Percentiles rank a stretch among this genome's conserved stretches.
These are phyloP conservation scores for Hypsizygus ulmarius DNA, from an alignment of 1,284 basidiomycete species.

Conservation along the genomic window DNA sequence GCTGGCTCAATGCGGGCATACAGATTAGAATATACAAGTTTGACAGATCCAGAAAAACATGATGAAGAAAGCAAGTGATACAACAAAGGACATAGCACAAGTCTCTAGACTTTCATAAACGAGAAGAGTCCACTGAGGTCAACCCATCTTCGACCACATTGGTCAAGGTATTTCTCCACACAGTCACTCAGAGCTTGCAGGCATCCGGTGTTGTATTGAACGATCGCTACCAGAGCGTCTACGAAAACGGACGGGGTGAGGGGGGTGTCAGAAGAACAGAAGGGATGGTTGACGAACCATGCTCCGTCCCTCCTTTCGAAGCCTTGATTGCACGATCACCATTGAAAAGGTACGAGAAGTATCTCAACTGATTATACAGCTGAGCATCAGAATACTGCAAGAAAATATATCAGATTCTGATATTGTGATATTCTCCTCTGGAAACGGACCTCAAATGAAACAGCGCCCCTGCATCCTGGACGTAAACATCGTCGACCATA, in stretches of 20 bases:
- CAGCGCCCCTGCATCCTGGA: slow-evolving; percentile 64
- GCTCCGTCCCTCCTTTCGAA: slow-evolving; percentile 43
- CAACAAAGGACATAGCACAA: no score
- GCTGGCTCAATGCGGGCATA: no score
- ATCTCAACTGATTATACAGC: slow-evolving; percentile 87
- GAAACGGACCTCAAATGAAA: slow-evolving; percentile 69
- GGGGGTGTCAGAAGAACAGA: background rate
- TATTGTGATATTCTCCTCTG: background rate
- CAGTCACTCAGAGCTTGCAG: slow-evolving; percentile 53
- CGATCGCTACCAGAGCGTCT: slow-evolving; percentile 60
- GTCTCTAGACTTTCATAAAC: slow-evolving; percentile 57
- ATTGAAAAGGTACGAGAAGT: slow-evolving; percentile 79
- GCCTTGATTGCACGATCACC: slow-evolving; percentile 59
- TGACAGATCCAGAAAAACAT: slow-evolving; percentile 3
- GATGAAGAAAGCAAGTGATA: slow-evolving; percentile 1
- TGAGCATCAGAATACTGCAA: slow-evolving; percentile 77
- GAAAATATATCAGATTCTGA: background rate
- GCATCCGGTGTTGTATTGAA: slow-evolving; percentile 46
- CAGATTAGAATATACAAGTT: background rate
- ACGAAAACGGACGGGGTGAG: background rate
- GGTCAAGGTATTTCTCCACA: slow-evolving; percentile 76
- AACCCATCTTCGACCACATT: slow-evolving; percentile 86
- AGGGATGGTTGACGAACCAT: slow-evolving; percentile 40
- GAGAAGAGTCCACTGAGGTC: slow-evolving; percentile 75
- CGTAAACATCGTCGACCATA: slow-evolving; percentile 83